Evolutionary conservation across 2,329 filamentous ascomycete species (phyloP).

Genomic region (Aspergillus sp.): DNA sequence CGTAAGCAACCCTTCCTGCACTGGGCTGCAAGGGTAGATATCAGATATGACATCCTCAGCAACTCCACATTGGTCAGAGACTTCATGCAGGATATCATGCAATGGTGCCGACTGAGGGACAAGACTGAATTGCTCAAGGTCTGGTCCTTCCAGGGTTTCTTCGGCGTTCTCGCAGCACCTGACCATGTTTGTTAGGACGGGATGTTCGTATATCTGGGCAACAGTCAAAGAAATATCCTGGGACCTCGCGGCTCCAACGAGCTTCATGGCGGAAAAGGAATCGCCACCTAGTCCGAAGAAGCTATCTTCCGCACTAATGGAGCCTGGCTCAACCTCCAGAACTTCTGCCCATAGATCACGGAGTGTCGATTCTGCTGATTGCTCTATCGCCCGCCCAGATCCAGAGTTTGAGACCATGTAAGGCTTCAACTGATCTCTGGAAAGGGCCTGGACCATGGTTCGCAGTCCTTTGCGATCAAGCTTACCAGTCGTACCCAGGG

Average conservation of each 20-base stretch:
- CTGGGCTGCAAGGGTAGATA: slow-evolving; percentile 45
- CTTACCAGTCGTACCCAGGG: slow-evolving; percentile 45
- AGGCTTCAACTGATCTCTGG: slow-evolving; percentile 31
- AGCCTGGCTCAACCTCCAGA: slow-evolving; percentile 37
- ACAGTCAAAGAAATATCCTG: slow-evolving; percentile 43
- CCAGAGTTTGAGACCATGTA: slow-evolving; percentile 27
- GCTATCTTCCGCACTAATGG: slow-evolving; percentile 45
- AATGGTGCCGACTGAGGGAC: slow-evolving; percentile 21
- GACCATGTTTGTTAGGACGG: slow-evolving; percentile 46
- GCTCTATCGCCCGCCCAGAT: slow-evolving; percentile 24
- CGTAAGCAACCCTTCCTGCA: slow-evolving; percentile 49
- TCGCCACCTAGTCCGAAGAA: slow-evolving; percentile 51
- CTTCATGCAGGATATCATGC: slow-evolving; percentile 27
- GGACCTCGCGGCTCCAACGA: slow-evolving; percentile 43
- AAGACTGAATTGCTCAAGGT: slow-evolving; percentile 29
- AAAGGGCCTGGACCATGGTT: slow-evolving; percentile 36
- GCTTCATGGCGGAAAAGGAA: slow-evolving; percentile 49
- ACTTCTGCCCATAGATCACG: slow-evolving; percentile 40
- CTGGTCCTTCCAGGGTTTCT: not conserved
- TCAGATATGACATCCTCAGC: slow-evolving; percentile 32
- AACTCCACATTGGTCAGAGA: slow-evolving; percentile 32
- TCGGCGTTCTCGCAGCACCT: slow-evolving; percentile 22
- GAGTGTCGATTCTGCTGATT: slow-evolving; percentile 30
- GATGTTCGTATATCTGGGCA: slow-evolving; percentile 45
- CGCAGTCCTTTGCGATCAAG: slow-evolving; percentile 42